Evolutionary conservation across 176 grass and related monocot genomes (phyloP), one percentile per base, ranked within the genome.

Genomic region (Bonia amplexicaulis): DNA sequence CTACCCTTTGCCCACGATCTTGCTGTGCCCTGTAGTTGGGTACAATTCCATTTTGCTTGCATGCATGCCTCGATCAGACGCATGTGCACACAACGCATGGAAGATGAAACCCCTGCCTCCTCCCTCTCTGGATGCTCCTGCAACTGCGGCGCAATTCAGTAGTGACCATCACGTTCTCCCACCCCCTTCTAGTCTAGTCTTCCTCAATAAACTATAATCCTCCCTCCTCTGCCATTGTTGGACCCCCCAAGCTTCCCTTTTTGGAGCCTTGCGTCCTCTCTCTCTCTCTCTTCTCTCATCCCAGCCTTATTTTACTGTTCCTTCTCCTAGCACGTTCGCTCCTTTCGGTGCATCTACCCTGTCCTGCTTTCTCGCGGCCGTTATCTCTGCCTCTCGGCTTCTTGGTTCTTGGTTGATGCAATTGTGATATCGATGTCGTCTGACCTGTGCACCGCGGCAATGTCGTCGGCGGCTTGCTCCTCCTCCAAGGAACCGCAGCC

Each of bases 101-200:
- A 9, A n/a, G 9, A 23, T n/a, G 55, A 58, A 55, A n/a, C 22
- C 55, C 9, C 9, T n/a, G 7, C 55, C 3, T 58, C 20, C 20
- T 58, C 17, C 39, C 1, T 22, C 6, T 41, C 22, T 22, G 3
- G 37, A 25, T 44, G 74, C 13, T 59, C 55, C 55, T 58, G 19
- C 37, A 58, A 68, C 37, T 3, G 27, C 31, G 39, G 17, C 10
- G 73, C 54, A 1, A 62, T 41, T 42, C 58, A 74, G 57, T 58
- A 90, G 85, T 87, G 81, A 54, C 52, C 17, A 51, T 85, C 89
- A 91, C 89, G 62, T 85, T 80, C 29, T 75, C 22, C 80, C 80
- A 74, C 69, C 52, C 61, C 52, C 82, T 70, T 76, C 70, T 77
- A 37, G 46, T 8, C 9, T 47, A 72, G 73, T 69, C 46, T 47